Evolutionary conservation across 768 basidiomycete species (phyloP).

Genomic region (Russula virescens): DNA sequence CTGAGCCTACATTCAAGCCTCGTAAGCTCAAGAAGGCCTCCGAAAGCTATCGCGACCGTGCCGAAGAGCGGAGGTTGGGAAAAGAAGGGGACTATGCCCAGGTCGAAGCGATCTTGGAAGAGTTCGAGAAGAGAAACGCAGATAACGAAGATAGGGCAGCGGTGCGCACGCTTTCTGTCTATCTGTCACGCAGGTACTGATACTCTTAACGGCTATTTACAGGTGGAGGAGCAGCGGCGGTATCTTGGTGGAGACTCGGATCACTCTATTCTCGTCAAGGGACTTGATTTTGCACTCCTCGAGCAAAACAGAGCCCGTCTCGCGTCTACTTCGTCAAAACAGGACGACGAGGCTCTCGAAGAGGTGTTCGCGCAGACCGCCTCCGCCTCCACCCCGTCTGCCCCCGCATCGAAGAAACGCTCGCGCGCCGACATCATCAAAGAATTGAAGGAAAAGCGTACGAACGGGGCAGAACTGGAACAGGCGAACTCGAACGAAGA

Average conservation of each 20-base stretch:
- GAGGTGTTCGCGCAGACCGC: constrained; percentile 54
- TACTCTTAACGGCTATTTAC: background rate
- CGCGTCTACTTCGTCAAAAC: constrained; percentile 39
- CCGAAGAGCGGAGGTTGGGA: constrained; percentile 64
- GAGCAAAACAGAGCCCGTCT: constrained; percentile 75
- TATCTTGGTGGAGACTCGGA: constrained; percentile 82
- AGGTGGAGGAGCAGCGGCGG: constrained; percentile 69
- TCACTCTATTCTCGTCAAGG: constrained; percentile 84
- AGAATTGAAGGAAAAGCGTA: constrained; percentile 63
- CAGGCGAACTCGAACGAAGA: constrained; percentile 24
- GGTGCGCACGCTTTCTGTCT: constrained; percentile 37
- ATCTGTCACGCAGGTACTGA: background rate
- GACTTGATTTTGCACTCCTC: constrained; percentile 80
- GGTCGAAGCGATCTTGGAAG: constrained; percentile 75
- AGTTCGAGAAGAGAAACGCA: constrained; percentile 66
- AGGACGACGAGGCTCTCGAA: constrained; percentile 80
- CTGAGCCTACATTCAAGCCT: constrained; percentile 72
- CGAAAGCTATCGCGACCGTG: constrained; percentile 64
- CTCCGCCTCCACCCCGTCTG: constrained; percentile 26
- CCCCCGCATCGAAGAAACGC: constrained; percentile 50
- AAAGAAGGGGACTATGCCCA: constrained; percentile 68
- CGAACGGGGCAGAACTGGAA: constrained; percentile 18
- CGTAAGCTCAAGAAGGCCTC: constrained; percentile 59
- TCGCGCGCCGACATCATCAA: constrained; percentile 73
- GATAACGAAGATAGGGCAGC: constrained; percentile 51